Evolutionary conservation across 257 asterid species (phyloP), one percentile per base, ranked within the genome.

Genomic region (Capsicum pubescens): DNA sequence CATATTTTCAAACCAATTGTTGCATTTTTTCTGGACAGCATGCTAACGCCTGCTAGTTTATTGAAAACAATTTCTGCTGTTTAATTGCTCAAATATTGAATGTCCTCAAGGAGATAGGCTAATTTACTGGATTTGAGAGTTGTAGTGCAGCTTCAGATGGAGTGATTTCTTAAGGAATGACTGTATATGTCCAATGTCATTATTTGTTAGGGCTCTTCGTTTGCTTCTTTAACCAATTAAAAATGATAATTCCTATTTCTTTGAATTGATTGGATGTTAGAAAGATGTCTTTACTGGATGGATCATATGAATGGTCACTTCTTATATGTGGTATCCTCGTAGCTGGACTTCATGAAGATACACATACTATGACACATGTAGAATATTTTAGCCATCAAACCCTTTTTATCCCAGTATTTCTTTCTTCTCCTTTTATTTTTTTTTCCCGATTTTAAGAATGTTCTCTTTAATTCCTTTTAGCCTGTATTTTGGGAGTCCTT

Each of bases 241-340:
- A 32, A 54, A 52, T 77, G 48, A 77, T 76, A 76, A 39, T 2
- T 68, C 76, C 64, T 77, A 32, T 77, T 52, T 77, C 64, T 8
- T 77, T 77, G 32, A 52, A 77, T 48, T 77, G 81, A 54, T 77
- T 54, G 64, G 32, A 16, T 77, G 82, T 54, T 32, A 77, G 26
- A 54, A 54, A 54, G 48, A 35, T 76, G 81, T 52, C 26, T 21
- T 77, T 26, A 54, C 82, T 3, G 19, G 15, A 54, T 56, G 15
- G 17, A 10, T 14, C 26, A 50, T 76, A 76, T 77, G 81, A 39
- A 54, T 32, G 54, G 44, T 76, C 81, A 26, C 81, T 52, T 54
- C 61, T 74, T 74, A 74, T 21, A 52, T 50, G 61, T 74, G 61
- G 48, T 8, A 26, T 52, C 48, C 14, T 9, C 13, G 81, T 54